Evolutionary conservation across 306 rosid species (phyloP).

Genomic region (Abrus precatorius): DNA sequence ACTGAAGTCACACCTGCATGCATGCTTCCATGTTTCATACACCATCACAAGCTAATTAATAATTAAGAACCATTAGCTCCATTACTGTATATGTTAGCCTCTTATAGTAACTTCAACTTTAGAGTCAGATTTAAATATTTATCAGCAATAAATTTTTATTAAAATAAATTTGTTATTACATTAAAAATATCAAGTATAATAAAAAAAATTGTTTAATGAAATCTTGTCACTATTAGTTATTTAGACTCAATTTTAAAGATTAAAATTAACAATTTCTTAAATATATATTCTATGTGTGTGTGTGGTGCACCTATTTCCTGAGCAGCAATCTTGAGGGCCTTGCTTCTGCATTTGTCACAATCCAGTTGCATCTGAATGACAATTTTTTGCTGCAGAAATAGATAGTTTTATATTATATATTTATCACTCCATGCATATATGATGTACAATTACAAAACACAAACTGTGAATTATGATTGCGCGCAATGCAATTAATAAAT

Average conservation of each 20-base stretch:
- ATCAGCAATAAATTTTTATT: too few relatives aligned
- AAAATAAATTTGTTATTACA: too few relatives aligned
- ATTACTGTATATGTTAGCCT: too few relatives aligned
- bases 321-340: constrained; percentile 46
- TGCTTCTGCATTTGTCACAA: constrained; percentile 34
- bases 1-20: constrained; percentile 43
- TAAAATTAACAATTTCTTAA: too few relatives aligned
- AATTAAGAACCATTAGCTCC: background rate
- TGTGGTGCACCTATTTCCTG: constrained; percentile 15
- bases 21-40: background rate
- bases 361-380: constrained; percentile 38
- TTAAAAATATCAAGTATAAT: too few relatives aligned
- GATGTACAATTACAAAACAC: background rate
- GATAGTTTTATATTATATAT: background rate
- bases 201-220: too few relatives aligned
- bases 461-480: background rate
- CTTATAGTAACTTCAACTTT: too few relatives aligned
- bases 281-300: background rate
- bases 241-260: too few relatives aligned
- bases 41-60: background rate
- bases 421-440: background rate
- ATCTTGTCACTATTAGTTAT: too few relatives aligned
- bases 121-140: too few relatives aligned
- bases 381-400: constrained; percentile 46
- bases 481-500: background rate